Evolutionary conservation across 2,329 filamentous ascomycete genomes (phyloP), one percentile per base, ranked within the genome.

Genomic region (Dichotomopilus funicola): DNA sequence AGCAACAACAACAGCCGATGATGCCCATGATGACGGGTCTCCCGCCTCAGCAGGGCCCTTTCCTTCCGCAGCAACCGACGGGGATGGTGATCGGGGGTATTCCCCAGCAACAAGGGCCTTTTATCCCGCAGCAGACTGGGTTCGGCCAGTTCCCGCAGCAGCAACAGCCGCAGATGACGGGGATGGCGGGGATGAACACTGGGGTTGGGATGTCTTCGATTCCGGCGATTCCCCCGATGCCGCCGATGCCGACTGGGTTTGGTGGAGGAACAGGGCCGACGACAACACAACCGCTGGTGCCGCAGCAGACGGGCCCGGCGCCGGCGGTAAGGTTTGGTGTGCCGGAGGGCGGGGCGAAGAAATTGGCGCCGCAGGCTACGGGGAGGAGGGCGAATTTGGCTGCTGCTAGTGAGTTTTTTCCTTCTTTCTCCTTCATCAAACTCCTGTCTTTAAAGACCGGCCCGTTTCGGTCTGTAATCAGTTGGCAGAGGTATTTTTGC

Each of bases 241-340:
- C 46, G 40, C 33, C 53, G 38, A 54, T 51, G 53, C 53, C 46
- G n/a, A 58, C 55, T n/a, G 54, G 54, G 35, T 52, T 53, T 51
- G 53, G 35, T 19, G 35, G 5, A 7, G 36, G 49, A 6, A 55
- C 56, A 12, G 57, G 55, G 8, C 41, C 59, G 40, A 1, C 75
- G 40, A 70, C 82, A 33, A 78, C 79, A 34, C 83, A 85, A 65
- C 75, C 73, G 59, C 79, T 57, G 53, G 73, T 85, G 59, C 82
- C 89, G 46, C 89, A 95, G 69, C 85, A 88, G 75, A 95, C 89
- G 7, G 89, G 89, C 0, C 94, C 94, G 6, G 78, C 92, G 19
- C 94, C 94, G 46, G 84, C 90, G 31, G 86, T 99, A 13, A 83
- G 90, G 57, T 99, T 99, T 69, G 94, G 94, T 41, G 85, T 95